Evolutionary conservation across 345 rosid species (phyloP).

Genomic region (Isatis tinctoria): DNA sequence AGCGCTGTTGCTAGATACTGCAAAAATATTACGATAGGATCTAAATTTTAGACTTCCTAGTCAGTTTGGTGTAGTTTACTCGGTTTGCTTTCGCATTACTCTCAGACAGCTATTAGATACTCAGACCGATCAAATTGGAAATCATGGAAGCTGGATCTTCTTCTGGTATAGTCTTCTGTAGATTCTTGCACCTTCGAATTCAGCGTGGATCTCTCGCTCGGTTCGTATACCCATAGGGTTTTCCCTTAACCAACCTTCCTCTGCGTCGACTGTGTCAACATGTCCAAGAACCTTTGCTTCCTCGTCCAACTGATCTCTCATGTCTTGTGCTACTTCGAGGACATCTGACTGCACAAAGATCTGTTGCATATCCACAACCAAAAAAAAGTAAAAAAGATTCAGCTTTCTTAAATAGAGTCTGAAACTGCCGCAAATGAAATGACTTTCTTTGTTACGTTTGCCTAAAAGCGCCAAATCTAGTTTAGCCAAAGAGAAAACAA

Average conservation of each 20-base stretch:
- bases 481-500: too few species aligned
- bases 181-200: slow-evolving; percentile 66
- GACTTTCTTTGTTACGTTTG: too few species aligned
- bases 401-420: neutral
- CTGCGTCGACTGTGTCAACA: slow-evolving; percentile 39
- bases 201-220: slow-evolving; percentile 88
- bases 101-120: too few species aligned
- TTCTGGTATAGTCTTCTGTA: slow-evolving; percentile 72
- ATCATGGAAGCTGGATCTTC: slow-evolving; percentile 20
- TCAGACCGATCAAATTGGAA: too few species aligned
- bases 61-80: too few species aligned
- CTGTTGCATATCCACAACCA: slow-evolving; percentile 30
- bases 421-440: neutral
- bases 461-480: too few species aligned
- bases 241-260: slow-evolving; percentile 67
- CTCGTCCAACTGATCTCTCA: slow-evolving; percentile 73
- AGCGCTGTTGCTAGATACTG: too few species aligned
- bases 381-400: neutral
- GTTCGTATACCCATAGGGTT: slow-evolving; percentile 90
- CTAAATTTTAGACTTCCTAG: neutral
- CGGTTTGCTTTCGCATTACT: too few species aligned
- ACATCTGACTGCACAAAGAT: slow-evolving; percentile 91
- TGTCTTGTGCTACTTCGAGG: slow-evolving; percentile 73
- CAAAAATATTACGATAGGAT: too few species aligned
- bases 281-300: slow-evolving; percentile 43